Percentiles rank a stretch among this genome's conserved stretches.
Conservation (phyloP, 2,329 filamentous ascomycete genomes). For the Hypomyces rosellus region DNA sequence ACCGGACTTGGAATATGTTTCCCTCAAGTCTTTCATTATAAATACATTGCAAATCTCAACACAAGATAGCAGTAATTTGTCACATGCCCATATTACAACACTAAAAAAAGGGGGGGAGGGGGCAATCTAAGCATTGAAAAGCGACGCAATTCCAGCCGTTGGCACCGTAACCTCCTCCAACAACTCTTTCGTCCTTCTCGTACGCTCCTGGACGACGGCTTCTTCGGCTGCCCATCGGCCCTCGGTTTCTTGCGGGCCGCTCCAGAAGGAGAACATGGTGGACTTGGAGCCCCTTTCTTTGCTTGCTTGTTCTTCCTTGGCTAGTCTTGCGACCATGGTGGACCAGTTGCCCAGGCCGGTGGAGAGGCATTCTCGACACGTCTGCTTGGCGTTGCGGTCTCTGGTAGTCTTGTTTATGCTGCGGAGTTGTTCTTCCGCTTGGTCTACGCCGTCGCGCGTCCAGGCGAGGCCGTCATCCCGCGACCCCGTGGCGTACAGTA, state of each 20-base stretch:
- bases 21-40: too few species aligned
- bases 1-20: too few species aligned
- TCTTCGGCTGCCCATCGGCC: constrained; percentile 51
- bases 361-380: constrained; percentile 70
- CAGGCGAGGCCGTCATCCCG: constrained; percentile 72
- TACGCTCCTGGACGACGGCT: constrained; percentile 47
- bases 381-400: constrained; percentile 34
- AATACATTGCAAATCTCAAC: too few species aligned
- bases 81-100: too few species aligned
- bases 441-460: constrained; percentile 82
- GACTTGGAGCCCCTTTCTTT: constrained; percentile 28
- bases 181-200: constrained; percentile 44
- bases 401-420: constrained; percentile 26
- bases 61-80: too few species aligned
- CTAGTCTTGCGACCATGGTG: constrained; percentile 66
- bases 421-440: constrained; percentile 64
- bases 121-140: constrained; percentile 34
- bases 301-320: constrained; percentile 40
- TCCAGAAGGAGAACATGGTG: constrained; percentile 33
- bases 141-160: constrained; percentile 24
- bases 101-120: too few species aligned
- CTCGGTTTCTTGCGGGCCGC: constrained; percentile 27
- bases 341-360: constrained; percentile 78
- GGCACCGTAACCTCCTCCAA: constrained; percentile 42
- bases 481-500: constrained; percentile 62